A percentile compares a stretch with the other conserved stretches of the same genome.
Conservation (phyloP, 2,329 filamentous ascomycete genomes). For the Hypoxylon sp. region DNA sequence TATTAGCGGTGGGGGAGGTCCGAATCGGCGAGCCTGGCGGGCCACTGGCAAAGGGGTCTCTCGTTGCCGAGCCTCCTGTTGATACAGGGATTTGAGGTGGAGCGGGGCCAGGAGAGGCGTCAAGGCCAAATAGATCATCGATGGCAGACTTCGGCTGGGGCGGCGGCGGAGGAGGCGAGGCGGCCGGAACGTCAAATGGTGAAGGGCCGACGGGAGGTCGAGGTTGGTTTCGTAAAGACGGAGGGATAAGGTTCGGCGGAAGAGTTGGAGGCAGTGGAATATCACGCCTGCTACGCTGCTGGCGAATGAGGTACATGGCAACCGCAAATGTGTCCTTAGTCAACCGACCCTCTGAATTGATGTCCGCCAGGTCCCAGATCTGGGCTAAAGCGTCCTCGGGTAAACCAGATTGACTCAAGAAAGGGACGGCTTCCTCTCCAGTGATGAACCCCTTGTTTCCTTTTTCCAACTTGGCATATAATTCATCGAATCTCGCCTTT, state of each 20-base stretch:
- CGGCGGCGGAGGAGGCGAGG: slow-evolving; percentile 54
- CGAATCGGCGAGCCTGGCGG: slow-evolving; percentile 69
- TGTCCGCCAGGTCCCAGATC: slow-evolving; percentile 97
- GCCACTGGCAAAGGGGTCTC: slow-evolving; percentile 74
- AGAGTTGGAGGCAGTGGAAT: slow-evolving; percentile 79
- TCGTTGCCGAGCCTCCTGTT: slow-evolving; percentile 79
- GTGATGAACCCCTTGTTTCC: slow-evolving; percentile 85
- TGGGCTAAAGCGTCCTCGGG: slow-evolving; percentile 91
- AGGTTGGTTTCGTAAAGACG: slow-evolving; percentile 79
- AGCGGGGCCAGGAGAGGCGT: slow-evolving; percentile 72
- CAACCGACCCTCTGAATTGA: slow-evolving; percentile 88
- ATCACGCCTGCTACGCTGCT: slow-evolving; percentile 83
- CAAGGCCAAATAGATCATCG: slow-evolving; percentile 94
- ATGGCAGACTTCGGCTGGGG: slow-evolving; percentile 81
- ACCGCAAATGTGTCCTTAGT: slow-evolving; percentile 94
- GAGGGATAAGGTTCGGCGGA: slow-evolving; percentile 86
- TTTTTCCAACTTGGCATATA: slow-evolving; percentile 89
- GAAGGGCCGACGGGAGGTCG: slow-evolving; percentile 65
- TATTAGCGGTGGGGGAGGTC: slow-evolving; percentile 63
- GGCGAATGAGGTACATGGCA: slow-evolving; percentile 95
- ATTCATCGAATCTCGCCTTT: slow-evolving; percentile 87
- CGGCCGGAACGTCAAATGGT: slow-evolving; percentile 64
- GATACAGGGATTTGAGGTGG: slow-evolving; percentile 74
- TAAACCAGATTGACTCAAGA: slow-evolving; percentile 92
- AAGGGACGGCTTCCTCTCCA: slow-evolving; percentile 93